These are phyloP conservation scores for Haplosporangium gracile DNA, from an alignment of 192 early-diverging fungal species.

Conservation along the genomic window DNA sequence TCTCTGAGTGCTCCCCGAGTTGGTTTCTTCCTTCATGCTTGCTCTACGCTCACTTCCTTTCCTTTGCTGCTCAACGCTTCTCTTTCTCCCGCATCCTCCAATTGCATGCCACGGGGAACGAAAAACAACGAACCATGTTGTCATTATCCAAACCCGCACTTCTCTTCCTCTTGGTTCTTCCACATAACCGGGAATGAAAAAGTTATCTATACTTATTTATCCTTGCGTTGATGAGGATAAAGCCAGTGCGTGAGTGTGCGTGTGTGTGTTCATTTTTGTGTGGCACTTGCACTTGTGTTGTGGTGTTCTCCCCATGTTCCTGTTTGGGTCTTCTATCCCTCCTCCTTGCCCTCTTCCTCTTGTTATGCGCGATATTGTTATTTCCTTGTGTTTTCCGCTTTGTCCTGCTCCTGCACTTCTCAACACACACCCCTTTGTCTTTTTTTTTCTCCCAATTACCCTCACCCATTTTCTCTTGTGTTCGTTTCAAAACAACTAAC, in stretches of 20 bases:
- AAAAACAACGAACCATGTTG: neutral
- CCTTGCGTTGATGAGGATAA: neutral
- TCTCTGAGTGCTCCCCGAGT: neutral
- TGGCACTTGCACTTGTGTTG: neutral
- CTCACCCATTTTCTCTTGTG: neutral
- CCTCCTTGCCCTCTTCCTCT: neutral
- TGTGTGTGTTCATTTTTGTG: neutral
- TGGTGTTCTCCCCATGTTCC: neutral
- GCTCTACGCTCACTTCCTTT: neutral
- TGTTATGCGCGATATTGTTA: neutral
- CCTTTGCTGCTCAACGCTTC: neutral
- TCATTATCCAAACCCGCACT: neutral
- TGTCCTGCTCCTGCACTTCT: neutral
- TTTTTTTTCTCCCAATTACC: neutral
- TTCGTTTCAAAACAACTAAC: constrained; percentile 6
- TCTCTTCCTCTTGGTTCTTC: neutral
- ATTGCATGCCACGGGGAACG: neutral
- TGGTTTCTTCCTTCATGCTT: neutral
- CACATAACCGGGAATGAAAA: neutral
- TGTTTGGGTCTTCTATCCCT: neutral
- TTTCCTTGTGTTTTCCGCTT: neutral
- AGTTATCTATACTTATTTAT: neutral
- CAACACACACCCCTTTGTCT: neutral
- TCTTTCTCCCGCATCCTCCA: neutral
- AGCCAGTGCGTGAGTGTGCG: neutral